A percentile compares a stretch with the other conserved stretches of the same genome.
Conservation (phyloP, 176 grass and related monocot species). For the Lolium perenne region DNA sequence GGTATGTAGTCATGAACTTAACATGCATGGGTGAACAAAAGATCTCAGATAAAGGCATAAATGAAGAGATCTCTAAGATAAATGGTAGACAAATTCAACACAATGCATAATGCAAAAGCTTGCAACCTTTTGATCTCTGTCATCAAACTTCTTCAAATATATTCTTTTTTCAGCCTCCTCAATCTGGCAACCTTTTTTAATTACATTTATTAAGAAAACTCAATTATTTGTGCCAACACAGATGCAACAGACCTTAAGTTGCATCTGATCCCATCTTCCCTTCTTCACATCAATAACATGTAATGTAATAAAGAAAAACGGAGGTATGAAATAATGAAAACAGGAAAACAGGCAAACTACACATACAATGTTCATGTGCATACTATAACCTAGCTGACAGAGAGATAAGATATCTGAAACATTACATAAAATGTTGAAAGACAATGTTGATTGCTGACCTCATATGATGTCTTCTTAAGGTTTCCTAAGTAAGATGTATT, state of each 20-base stretch:
- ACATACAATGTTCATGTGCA: constrained; percentile 2
- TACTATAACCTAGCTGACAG: constrained; percentile 22
- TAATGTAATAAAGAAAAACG: constrained; percentile 38
- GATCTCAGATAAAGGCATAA: constrained; percentile 21
- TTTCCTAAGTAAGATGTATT: constrained; percentile 45
- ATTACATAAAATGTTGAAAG: constrained; percentile 18
- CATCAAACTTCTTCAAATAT: constrained; percentile 42
- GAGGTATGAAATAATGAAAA: not conserved
- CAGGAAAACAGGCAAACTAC: not conserved
- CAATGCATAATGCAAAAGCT: constrained; percentile 18
- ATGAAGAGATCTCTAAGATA: constrained; percentile 27
- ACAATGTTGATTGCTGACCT: constrained; percentile 49
- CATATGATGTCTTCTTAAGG: constrained; percentile 45
- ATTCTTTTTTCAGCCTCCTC: constrained; percentile 41
- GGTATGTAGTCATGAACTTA: not conserved
- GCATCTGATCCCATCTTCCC: constrained; percentile 42
- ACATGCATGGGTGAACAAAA: constrained; percentile 3
- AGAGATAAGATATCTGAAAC: constrained; percentile 1
- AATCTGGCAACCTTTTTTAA: constrained; percentile 22
- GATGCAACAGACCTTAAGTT: constrained; percentile 47
- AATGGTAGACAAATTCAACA: not conserved
- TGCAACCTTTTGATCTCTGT: constrained; percentile 44
- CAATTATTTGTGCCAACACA: not conserved
- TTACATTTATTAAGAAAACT: constrained; percentile 35
- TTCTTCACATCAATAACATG: constrained; percentile 52